phyloP scores from a whole-genome alignment of 257 asterid genomes.

The Asclepias syriaca region DNA sequence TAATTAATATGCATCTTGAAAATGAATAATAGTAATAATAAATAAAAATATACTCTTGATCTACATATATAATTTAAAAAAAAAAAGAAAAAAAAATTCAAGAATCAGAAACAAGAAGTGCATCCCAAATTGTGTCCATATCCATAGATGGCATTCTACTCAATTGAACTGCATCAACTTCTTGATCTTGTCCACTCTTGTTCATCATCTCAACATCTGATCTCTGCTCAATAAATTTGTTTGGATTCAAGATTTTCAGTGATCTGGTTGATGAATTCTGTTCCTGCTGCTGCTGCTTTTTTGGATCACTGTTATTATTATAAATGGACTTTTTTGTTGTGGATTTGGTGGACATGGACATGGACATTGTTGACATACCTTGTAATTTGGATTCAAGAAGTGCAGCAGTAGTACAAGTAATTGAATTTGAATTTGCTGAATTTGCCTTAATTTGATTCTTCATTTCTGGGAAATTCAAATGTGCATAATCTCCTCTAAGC shows the following conservation, averaged over 20 bases:
- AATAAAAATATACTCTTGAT: no score
- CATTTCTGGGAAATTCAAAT: conserved; percentile 44
- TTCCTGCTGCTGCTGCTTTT: not conserved
- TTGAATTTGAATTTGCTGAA: conserved; percentile 19
- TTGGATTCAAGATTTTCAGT: conserved; percentile 2
- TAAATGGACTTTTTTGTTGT: conserved; percentile 13
- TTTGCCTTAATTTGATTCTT: conserved; percentile 40
- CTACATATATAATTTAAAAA: not conserved
- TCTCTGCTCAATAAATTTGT: no score
- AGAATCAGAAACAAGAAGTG: conserved; percentile 55
- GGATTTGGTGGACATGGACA: conserved; percentile 1
- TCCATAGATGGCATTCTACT: conserved; percentile 84
- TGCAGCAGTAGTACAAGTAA: conserved; percentile 35
- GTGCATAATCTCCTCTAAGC: conserved; percentile 54
- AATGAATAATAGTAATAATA: no score
- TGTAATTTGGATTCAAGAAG: conserved; percentile 47
- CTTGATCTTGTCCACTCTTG: conserved; percentile 20
- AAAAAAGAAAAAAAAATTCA: conserved; percentile 12
- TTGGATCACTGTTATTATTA: not conserved
- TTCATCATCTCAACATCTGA: no score
- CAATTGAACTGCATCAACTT: conserved; percentile 49
- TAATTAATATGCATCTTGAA: not conserved
- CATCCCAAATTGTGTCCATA: conserved; percentile 91
- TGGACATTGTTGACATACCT: conserved; percentile 32
- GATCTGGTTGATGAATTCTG: not conserved